Evolutionary conservation across 805 yeast genomes (phyloP).

Genomic region (Wickerhamiella shivajii): DNA sequence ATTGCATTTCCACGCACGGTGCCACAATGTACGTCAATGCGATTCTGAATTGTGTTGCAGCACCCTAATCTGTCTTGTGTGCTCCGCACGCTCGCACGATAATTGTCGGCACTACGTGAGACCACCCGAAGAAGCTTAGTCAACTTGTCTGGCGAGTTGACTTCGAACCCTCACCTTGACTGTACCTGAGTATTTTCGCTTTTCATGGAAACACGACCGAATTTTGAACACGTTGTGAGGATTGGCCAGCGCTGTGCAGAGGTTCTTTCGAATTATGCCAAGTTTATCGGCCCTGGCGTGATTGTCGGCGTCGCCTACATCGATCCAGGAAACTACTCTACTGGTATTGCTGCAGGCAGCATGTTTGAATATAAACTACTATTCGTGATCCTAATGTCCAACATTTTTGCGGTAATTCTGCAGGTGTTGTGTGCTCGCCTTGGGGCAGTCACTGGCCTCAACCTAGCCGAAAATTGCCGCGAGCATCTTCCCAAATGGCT

Average conservation of each 20-base stretch:
- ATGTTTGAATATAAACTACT: constrained; percentile 57
- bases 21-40: too few relatives aligned
- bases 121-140: too few relatives aligned
- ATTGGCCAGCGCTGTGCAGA: constrained; percentile 1
- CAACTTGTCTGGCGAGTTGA: too few relatives aligned
- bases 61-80: too few relatives aligned
- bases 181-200: too few relatives aligned
- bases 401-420: constrained; percentile 66
- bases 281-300: constrained; percentile 77
- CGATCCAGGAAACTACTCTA: constrained; percentile 89
- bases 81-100: too few relatives aligned
- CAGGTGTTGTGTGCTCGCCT: constrained; percentile 74
- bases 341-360: constrained; percentile 83
- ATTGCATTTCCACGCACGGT: too few relatives aligned
- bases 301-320: constrained; percentile 82
- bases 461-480: constrained; percentile 73
- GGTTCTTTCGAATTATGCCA: constrained; percentile 37
- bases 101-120: too few relatives aligned
- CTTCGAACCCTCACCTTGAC: too few relatives aligned
- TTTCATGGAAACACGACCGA: too few relatives aligned
- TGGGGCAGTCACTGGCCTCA: constrained; percentile 82
- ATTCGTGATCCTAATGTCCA: constrained; percentile 61
- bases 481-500: constrained; percentile 52
- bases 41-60: too few relatives aligned
- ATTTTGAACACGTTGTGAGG: constrained; percentile 1